Percentiles rank a stretch among this genome's conserved stretches.
These are phyloP conservation scores for Penicillium angulare DNA, from an alignment of 495 filamentous ascomycete genomes.

Conservation along the genomic window DNA sequence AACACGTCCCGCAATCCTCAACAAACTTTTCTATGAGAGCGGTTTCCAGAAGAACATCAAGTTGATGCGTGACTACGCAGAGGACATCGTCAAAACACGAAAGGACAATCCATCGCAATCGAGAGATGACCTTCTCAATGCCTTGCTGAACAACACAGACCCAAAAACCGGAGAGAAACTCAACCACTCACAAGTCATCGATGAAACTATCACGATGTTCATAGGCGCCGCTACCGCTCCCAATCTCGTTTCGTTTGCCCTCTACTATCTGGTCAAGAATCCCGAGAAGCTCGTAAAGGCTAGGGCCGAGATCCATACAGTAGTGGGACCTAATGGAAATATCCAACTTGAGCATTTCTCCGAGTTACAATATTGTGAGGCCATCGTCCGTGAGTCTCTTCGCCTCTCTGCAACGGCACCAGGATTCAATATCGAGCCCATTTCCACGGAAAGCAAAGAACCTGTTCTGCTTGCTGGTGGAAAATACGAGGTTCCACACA, in stretches of 20 bases:
- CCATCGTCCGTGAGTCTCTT: conserved; percentile 69
- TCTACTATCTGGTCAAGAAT: conserved; percentile 42
- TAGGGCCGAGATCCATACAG: conserved; percentile 30
- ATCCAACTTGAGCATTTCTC: conserved; percentile 57
- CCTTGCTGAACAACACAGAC: conserved; percentile 66
- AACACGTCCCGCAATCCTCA: conserved; percentile 36
- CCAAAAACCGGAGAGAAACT: conserved; percentile 63
- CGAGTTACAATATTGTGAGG: conserved; percentile 62
- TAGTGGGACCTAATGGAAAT: conserved; percentile 27
- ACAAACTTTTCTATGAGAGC: conserved; percentile 33
- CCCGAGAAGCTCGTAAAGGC: conserved; percentile 27
- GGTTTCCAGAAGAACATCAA: conserved; percentile 57
- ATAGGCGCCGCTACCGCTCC: conserved; percentile 41
- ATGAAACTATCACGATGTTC: conserved; percentile 56
- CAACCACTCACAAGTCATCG: conserved; percentile 55
- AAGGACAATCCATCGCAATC: conserved; percentile 43
- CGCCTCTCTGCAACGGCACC: conserved; percentile 67
- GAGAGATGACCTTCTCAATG: conserved; percentile 62
- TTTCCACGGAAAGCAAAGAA: conserved; percentile 52
- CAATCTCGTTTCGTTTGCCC: conserved; percentile 34
- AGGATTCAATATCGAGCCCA: conserved; percentile 56
- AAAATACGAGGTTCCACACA: conserved; percentile 62
- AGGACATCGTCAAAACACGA: conserved; percentile 56
- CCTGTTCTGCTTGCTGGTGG: conserved; percentile 55
- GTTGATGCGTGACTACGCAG: conserved; percentile 52